Evolutionary conservation across 805 yeast species (phyloP), one percentile per base, ranked within the genome.

Genomic region (Trichomonascus vanleenenianus): DNA sequence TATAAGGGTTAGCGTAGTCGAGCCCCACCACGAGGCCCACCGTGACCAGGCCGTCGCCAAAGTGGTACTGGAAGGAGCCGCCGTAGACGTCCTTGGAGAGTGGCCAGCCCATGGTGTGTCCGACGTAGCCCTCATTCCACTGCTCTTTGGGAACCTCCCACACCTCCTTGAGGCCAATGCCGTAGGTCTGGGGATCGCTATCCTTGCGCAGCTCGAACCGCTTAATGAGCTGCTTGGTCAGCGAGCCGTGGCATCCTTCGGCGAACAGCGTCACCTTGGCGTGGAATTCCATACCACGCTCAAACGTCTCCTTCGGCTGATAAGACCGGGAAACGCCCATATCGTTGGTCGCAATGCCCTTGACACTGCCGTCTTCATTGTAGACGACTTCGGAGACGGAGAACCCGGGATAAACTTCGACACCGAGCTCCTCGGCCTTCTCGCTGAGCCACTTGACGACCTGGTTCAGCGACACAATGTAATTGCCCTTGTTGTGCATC

Each of bases 181-280:
- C 99, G 65, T 93, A 93, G 0, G 97, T 88, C 68, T 93, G 98
- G 15, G 71, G 71, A 15, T 81, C 81, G 43, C 76, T 73, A 43
- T 73, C 70, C 42, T 74, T 71, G 47, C 97, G 76, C 49, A 93
- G 67, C 37, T 80, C 71, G 64, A 67, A 91, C 56, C 81, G 78
- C 44, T 73, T 68, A 44, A 91, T 82, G 0, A 78, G 81, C 59
- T 83, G 76, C 61, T 93, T 91, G 10, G 89, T 73, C 44, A 93
- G 69, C 1, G 96, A 88, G 0, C 98, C 98, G 65, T 89, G 97
- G 61, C 98, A 93, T n/a, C 98, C 98, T 67, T 93, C 98, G 3
- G 96, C 96, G 30, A 93, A 73, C 14, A 93, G 83, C 0, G 97
- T 89, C 49, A 82, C 72, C 56, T 93, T 78, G 3, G 98, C 86